phyloP scores from a whole-genome alignment of 306 rosid genomes.

The Acacia confusa region DNA sequence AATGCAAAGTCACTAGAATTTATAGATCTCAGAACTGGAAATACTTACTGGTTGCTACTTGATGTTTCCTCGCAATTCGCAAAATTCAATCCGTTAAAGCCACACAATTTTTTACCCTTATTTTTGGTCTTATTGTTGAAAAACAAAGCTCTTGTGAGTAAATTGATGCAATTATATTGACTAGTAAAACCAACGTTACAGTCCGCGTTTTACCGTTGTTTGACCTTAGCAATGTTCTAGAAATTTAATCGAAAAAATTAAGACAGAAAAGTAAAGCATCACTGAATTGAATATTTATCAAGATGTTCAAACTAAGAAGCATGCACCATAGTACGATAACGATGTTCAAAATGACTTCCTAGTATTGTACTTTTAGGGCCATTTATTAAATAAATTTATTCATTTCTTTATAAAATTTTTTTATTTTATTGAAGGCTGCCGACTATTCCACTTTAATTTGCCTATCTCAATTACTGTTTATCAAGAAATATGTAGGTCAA shows the following conservation, averaged over 20 bases:
- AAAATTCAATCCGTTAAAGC: too few relatives aligned
- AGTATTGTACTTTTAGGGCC: not conserved
- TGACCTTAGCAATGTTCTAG: constrained; percentile 3
- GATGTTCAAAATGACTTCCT: not conserved
- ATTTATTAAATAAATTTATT: not conserved
- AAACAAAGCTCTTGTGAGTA: not conserved
- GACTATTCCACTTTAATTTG: too few relatives aligned
- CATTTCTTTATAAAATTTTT: not conserved
- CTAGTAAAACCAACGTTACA: not conserved
- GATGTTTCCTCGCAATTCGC: not conserved
- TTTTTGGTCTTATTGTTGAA: not conserved
- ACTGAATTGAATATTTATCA: not conserved
- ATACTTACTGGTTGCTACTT: not conserved
- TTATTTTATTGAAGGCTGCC: not conserved
- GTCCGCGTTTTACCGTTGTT: not conserved
- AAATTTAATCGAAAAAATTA: not conserved
- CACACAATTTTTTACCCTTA: not conserved
- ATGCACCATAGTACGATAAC: not conserved
- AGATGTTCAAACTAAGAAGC: not conserved
- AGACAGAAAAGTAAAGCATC: not conserved
- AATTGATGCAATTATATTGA: constrained; percentile 17
- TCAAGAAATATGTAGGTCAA: not conserved
- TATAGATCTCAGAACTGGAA: not conserved
- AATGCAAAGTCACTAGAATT: not conserved
- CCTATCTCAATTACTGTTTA: not conserved